Conservation (phyloP, 139 green algal species). For the Chlamydomonas eustigma region DNA sequence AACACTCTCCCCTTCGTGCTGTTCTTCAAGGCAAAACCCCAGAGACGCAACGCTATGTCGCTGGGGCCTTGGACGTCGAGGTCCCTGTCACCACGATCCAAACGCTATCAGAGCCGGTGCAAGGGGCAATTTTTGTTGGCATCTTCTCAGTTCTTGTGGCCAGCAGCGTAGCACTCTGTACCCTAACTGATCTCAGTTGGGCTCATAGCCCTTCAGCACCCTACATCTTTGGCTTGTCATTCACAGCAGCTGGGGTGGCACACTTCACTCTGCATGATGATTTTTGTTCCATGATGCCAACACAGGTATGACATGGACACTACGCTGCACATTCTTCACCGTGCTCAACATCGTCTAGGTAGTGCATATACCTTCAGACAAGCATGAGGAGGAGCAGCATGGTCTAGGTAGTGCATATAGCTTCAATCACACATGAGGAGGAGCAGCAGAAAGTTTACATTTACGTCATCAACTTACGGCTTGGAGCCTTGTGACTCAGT, state of each 20-base stretch:
- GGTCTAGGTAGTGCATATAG: background rate
- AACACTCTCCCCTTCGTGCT: no score
- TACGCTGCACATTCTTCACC: background rate
- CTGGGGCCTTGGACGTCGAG: background rate
- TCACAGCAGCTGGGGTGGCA: background rate
- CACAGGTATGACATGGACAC: background rate
- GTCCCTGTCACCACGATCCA: background rate
- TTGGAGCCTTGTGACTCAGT: background rate
- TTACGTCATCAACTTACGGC: background rate
- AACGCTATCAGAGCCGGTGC: background rate
- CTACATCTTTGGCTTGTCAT: background rate
- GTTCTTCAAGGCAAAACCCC: no score
- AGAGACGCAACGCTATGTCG: background rate
- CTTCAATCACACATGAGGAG: background rate
- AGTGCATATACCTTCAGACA: background rate
- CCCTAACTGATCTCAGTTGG: background rate
- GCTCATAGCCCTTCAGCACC: no score
- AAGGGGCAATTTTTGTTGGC: background rate
- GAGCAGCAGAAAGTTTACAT: background rate
- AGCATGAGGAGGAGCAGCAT: background rate
- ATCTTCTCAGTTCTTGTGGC: background rate
- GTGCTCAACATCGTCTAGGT: background rate
- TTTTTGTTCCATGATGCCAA: constrained; percentile 1
- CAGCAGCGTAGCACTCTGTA: background rate
- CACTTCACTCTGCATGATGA: constrained; percentile 4